Percentiles rank a stretch among this genome's conserved stretches.
These are phyloP conservation scores for Nakataea oryzae DNA, from an alignment of 2,329 filamentous ascomycete genomes.

Conservation along the genomic window DNA sequence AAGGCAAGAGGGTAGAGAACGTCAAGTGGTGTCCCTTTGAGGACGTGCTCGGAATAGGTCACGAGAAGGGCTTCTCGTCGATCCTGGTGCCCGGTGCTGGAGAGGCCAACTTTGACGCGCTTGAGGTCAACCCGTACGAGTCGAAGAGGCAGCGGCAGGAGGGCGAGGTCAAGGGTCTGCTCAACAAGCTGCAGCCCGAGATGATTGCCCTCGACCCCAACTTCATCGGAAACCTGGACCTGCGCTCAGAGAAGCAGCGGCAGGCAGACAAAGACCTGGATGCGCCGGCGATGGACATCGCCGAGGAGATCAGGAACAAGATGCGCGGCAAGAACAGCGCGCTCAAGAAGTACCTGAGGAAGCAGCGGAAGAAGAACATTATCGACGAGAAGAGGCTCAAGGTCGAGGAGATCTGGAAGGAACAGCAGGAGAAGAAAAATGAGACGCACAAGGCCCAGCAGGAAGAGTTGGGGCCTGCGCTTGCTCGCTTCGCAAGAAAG, in stretches of 20 bases:
- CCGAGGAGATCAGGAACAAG: conserved; percentile 60
- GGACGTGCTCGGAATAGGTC: conserved; percentile 78
- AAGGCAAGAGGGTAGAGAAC: conserved; percentile 70
- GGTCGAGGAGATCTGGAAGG: conserved; percentile 72
- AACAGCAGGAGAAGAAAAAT: conserved; percentile 56
- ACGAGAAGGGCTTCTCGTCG: conserved; percentile 78
- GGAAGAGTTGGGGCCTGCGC: conserved; percentile 70
- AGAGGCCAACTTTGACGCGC: conserved; percentile 89
- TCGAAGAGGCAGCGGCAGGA: conserved; percentile 88
- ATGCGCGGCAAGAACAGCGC: conserved; percentile 85
- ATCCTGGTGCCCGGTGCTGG: conserved; percentile 90
- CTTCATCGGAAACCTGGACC: conserved; percentile 80
- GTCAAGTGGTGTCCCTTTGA: conserved; percentile 92
- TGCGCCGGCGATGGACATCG: conserved; percentile 45
- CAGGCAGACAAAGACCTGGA: conserved; percentile 74
- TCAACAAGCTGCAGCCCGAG: conserved; percentile 91
- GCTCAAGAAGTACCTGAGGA: conserved; percentile 77
- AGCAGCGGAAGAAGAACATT: conserved; percentile 86
- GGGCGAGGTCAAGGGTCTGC: conserved; percentile 74
- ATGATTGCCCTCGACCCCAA: conserved; percentile 95
- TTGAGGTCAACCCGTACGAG: conserved; percentile 94
- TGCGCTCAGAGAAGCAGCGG: conserved; percentile 67
- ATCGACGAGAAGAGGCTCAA: conserved; percentile 90
- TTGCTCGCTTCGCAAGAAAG: conserved; percentile 76
- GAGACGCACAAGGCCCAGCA: conserved; percentile 53